Evolutionary conservation across 2,329 filamentous ascomycete species (phyloP).

Genomic region (Sarocladium oryzae): DNA sequence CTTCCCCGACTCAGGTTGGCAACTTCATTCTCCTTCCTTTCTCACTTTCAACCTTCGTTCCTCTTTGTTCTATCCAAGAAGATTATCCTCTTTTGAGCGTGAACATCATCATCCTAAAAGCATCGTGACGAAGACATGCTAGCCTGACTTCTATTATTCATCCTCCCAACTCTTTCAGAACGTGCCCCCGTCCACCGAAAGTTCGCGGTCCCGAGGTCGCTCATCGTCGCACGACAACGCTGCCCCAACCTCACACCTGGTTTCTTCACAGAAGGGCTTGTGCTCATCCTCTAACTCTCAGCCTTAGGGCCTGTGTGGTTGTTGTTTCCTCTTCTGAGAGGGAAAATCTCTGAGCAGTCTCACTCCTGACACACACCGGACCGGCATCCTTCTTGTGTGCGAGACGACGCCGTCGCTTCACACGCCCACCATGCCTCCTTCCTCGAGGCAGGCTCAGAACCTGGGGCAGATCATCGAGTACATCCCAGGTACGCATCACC

Average conservation of each 20-base stretch:
- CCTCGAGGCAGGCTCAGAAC: conserved; percentile 45
- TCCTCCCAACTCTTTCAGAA: neutral
- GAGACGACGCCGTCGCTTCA: conserved; percentile 14
- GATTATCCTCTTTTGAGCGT: too few species aligned
- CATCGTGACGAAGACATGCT: neutral
- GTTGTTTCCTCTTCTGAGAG: neutral
- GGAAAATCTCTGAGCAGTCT: conserved; percentile 8
- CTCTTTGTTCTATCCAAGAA: too few species aligned
- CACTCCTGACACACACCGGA: conserved; percentile 8
- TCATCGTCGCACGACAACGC: too few species aligned
- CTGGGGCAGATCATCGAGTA: conserved; percentile 93
- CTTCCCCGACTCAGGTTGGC: neutral
- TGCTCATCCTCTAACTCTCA: neutral
- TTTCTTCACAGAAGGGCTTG: neutral
- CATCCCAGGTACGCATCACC: conserved; percentile 68
- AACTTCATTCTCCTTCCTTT: neutral
- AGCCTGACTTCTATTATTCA: neutral
- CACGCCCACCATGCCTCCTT: conserved; percentile 42
- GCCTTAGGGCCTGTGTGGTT: neutral
- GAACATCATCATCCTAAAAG: neutral
- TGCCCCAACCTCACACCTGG: too few species aligned
- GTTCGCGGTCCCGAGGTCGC: neutral
- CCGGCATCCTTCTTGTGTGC: conserved; percentile 9
- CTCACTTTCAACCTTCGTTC: neutral
- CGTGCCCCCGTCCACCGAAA: neutral